Evolutionary conservation across 139 green algal species (phyloP).

Genomic region (Picochlorum sp.): DNA sequence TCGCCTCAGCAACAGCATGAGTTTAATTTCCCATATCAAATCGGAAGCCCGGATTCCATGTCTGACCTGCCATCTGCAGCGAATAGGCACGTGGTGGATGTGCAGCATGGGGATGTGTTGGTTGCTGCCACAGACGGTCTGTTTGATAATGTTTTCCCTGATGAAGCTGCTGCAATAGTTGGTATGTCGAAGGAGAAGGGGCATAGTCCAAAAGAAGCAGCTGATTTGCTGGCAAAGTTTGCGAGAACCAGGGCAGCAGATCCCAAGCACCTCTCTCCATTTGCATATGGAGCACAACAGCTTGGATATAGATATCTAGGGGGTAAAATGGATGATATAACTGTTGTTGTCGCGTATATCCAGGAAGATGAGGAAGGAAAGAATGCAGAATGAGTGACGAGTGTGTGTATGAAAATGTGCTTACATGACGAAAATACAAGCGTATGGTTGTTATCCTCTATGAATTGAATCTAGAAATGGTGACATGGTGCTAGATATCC

Average conservation of each 20-base stretch:
- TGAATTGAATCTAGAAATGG: no score
- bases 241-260: slow-evolving; percentile 42
- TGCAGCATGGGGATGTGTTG: slow-evolving; percentile 80
- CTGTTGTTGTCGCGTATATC: slow-evolving; percentile 64
- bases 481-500: no score
- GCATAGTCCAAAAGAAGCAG: slow-evolving; percentile 23
- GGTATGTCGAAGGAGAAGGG: slow-evolving; percentile 24
- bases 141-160: slow-evolving; percentile 95
- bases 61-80: slow-evolving; percentile 43
- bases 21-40: slow-evolving; percentile 98
- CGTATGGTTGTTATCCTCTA: no score
- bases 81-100: slow-evolving; percentile 43
- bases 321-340: slow-evolving; percentile 87
- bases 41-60: slow-evolving; percentile 48
- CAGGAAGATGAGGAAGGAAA: neutral
- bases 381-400: no score
- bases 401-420: no score
- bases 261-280: slow-evolving; percentile 63
- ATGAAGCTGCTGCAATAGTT: slow-evolving; percentile 63
- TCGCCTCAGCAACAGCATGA: slow-evolving; percentile 88
- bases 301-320: slow-evolving; percentile 29
- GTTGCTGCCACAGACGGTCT: slow-evolving; percentile 88
- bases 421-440: no score
- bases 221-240: slow-evolving; percentile 39
- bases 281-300: slow-evolving; percentile 64